A percentile compares a stretch with the other conserved stretches of the same genome.
These are phyloP conservation scores for Pseudogymnoascus sp. DNA, from an alignment of 2,329 filamentous ascomycete species.

Conservation along the genomic window DNA sequence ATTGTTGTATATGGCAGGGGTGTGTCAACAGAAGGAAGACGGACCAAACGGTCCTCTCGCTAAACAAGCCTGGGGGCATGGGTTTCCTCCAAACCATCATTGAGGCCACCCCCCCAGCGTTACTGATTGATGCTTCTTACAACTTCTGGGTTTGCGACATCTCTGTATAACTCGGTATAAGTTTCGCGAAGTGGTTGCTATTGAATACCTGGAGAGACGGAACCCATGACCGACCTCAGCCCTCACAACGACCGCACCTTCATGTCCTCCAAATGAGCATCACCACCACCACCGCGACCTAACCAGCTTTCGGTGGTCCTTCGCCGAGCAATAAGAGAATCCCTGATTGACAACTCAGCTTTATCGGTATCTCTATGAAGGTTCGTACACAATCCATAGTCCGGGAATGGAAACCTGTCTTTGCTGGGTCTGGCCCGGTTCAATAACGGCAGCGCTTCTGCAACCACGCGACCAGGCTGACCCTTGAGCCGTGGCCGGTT, in stretches of 20 bases:
- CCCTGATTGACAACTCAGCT: neutral
- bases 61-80: neutral
- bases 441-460: neutral
- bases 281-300: slow-evolving; percentile 7
- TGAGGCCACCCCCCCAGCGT: slow-evolving; percentile 6
- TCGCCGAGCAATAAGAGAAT: slow-evolving; percentile 4
- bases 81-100: slow-evolving; percentile 7
- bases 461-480: neutral
- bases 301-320: slow-evolving; percentile 7
- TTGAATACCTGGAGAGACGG: neutral
- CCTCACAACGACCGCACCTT: slow-evolving; percentile 1
- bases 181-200: slow-evolving; percentile 2
- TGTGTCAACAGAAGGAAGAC: neutral
- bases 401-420: neutral
- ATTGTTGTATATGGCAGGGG: slow-evolving; percentile 2
- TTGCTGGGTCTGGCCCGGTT: neutral
- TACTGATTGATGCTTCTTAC: neutral
- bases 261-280: slow-evolving; percentile 7
- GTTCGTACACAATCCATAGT: neutral
- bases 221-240: neutral
- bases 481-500: neutral
- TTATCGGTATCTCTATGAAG: slow-evolving; percentile 7
- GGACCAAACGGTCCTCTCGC: slow-evolving; percentile 4
- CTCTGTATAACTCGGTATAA: slow-evolving; percentile 2
- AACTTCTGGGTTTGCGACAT: neutral